These are phyloP conservation scores for Xenosphaeropsis pyriputrescens DNA, from an alignment of 2,329 filamentous ascomycete species.

Conservation along the genomic window DNA sequence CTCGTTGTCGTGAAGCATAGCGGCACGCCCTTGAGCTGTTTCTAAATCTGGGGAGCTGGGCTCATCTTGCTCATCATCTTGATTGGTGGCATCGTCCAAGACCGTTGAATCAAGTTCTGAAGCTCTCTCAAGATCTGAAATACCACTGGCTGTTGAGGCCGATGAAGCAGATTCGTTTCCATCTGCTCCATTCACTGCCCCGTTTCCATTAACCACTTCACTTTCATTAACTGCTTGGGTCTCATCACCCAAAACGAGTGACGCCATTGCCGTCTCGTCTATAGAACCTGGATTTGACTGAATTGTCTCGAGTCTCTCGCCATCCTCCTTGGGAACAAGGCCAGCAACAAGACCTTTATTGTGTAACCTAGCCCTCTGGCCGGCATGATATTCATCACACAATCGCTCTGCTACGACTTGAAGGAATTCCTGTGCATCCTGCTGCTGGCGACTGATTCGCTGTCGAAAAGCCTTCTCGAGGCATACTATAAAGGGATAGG, in stretches of 20 bases:
- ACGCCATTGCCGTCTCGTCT: constrained; percentile 1
- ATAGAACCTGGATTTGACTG: background rate
- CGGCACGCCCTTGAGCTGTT: background rate
- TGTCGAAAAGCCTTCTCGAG: constrained; percentile 80
- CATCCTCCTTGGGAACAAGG: no score
- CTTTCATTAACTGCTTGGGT: background rate
- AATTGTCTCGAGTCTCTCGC: constrained; percentile 1
- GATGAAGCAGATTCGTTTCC: background rate
- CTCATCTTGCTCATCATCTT: background rate
- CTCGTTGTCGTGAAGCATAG: constrained; percentile 24
- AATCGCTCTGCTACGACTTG: constrained; percentile 87
- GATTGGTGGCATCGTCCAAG: background rate
- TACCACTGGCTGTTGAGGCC: no score
- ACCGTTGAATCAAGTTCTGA: background rate
- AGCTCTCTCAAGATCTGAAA: no score
- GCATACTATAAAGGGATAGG: constrained; percentile 67
- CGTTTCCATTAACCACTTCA: background rate
- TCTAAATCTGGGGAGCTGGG: background rate
- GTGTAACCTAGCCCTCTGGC: constrained; percentile 41
- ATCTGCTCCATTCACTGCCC: background rate
- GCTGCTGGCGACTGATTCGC: constrained; percentile 84
- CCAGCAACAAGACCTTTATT: background rate
- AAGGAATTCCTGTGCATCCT: constrained; percentile 94
- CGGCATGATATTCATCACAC: constrained; percentile 87
- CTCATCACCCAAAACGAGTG: background rate